Conservation (phyloP, 805 yeast species). For the Candida nemodendra region DNA sequence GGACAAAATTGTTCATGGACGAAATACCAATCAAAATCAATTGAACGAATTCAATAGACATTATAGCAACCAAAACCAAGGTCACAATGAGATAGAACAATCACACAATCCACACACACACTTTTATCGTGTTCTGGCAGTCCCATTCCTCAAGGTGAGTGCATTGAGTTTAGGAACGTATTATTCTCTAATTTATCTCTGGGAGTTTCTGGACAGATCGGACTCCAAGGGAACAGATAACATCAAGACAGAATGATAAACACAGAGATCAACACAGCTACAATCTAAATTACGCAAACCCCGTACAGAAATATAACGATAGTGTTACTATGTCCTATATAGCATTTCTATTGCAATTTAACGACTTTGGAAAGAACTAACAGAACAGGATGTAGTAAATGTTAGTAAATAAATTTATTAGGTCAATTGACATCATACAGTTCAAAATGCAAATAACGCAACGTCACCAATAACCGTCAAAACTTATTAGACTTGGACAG, state of each 20-base stretch:
- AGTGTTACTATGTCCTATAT: not conserved
- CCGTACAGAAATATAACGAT: too few relatives aligned
- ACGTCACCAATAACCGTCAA: not conserved
- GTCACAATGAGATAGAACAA: slow-evolving; percentile 10
- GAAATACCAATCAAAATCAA: not conserved
- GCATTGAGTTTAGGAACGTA: slow-evolving; percentile 45
- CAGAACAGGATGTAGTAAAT: too few relatives aligned
- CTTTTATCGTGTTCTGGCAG: slow-evolving; percentile 47
- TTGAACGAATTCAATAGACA: not conserved
- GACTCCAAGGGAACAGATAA: slow-evolving; percentile 5
- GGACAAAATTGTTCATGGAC: too few relatives aligned
- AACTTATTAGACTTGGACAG: slow-evolving; percentile 13
- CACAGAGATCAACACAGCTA: too few relatives aligned
- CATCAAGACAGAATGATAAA: too few relatives aligned
- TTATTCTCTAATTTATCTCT: slow-evolving; percentile 42
- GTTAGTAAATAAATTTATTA: too few relatives aligned
- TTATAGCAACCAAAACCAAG: slow-evolving; percentile 1
- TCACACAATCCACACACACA: slow-evolving; percentile 29
- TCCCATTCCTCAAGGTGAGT: slow-evolving; percentile 46
- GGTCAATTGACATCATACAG: too few relatives aligned
- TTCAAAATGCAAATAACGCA: too few relatives aligned
- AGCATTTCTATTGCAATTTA: not conserved
- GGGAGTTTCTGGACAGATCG: slow-evolving; percentile 40
- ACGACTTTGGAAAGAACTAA: too few relatives aligned
- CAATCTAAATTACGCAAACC: too few relatives aligned